phyloP scores from a whole-genome alignment of 2,329 filamentous ascomycete genomes.

The Colletotrichum scovillei region DNA sequence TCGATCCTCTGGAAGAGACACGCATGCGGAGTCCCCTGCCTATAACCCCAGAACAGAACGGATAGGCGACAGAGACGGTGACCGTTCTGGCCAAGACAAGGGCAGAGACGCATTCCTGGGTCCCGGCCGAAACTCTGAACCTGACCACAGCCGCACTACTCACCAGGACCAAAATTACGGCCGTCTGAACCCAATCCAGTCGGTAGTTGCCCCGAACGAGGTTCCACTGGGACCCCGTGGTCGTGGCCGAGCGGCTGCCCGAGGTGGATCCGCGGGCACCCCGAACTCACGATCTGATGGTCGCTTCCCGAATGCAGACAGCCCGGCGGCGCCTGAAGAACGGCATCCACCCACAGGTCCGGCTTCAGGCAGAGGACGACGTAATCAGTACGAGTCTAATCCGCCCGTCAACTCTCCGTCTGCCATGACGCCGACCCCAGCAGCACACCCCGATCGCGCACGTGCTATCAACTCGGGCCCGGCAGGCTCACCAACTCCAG shows the following conservation, averaged over 20 bases:
- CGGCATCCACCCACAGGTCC: conserved; percentile 65
- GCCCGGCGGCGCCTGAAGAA: conserved; percentile 59
- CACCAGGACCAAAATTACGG: conserved; percentile 73
- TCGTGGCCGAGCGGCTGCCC: conserved; percentile 57
- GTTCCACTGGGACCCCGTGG: conserved; percentile 68
- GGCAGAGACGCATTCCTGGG: conserved; percentile 55
- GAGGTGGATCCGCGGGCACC: conserved; percentile 50
- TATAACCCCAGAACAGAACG: conserved; percentile 50
- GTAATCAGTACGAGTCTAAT: conserved; percentile 35
- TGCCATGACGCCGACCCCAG: conserved; percentile 21
- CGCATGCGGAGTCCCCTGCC: conserved; percentile 43
- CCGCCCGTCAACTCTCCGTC: conserved; percentile 21
- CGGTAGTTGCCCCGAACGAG: conserved; percentile 50
- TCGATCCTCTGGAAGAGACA: conserved; percentile 44
- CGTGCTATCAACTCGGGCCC: conserved; percentile 29
- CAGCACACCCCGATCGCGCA: conserved; percentile 32
- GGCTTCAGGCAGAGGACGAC: conserved; percentile 59
- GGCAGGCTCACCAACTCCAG: conserved; percentile 31
- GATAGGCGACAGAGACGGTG: conserved; percentile 50
- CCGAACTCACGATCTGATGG: conserved; percentile 54
- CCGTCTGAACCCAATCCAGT: conserved; percentile 65
- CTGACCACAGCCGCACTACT: conserved; percentile 60
- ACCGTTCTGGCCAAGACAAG: conserved; percentile 54
- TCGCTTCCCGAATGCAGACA: conserved; percentile 54
- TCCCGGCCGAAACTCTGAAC: conserved; percentile 53